Evolutionary conservation across 495 filamentous ascomycete genomes (phyloP), one percentile per base, ranked within the genome.

Genomic region (Penicillium daleae): DNA sequence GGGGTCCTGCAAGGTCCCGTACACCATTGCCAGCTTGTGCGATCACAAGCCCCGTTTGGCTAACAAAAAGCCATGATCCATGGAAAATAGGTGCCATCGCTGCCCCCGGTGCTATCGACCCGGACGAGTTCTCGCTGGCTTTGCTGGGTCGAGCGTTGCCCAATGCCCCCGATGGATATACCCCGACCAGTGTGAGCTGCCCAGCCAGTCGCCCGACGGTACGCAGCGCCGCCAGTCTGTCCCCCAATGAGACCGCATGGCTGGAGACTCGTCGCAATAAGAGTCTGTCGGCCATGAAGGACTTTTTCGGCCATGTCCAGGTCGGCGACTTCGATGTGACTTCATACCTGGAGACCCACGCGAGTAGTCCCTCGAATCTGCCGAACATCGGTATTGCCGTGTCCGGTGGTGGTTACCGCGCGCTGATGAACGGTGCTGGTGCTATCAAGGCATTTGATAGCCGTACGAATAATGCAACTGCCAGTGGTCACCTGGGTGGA

Each of bases 381-480:
- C 88, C 78, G 54, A 91, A 82, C 81, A 86, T 77, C 32, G 91
- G 86, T 52, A 82, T 85, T 51, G 82, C 81, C 0, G 69, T 82
- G 2, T 88, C 86, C 0, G 87, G 87, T 42, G 87, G 87, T 61
- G 94, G 94, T 8, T 97, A 96, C 72, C 82, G 95, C 60, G 94
- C 94, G 1, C 75, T 97, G 73, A 78, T 95, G 81, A 96, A 90
- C 67, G 94, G 93, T 19, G 94, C 89, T n/a, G 94, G 94, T 44
- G 90, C 89, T 29, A 64, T 97, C 27, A 88, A 90, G 60, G 95
- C 94, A 1, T 93, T 93, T 48, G 94, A 98, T 69, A 85, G 77
- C 65, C 85, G 94, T 10, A 92, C 90, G 0, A 71, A 77, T 0
- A 90, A 89, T 56, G 76, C 89, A 2, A 92, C 88, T 0, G 74